phyloP scores from a whole-genome alignment of 2,329 filamentous ascomycete genomes.

The Penicillium digitatum region DNA sequence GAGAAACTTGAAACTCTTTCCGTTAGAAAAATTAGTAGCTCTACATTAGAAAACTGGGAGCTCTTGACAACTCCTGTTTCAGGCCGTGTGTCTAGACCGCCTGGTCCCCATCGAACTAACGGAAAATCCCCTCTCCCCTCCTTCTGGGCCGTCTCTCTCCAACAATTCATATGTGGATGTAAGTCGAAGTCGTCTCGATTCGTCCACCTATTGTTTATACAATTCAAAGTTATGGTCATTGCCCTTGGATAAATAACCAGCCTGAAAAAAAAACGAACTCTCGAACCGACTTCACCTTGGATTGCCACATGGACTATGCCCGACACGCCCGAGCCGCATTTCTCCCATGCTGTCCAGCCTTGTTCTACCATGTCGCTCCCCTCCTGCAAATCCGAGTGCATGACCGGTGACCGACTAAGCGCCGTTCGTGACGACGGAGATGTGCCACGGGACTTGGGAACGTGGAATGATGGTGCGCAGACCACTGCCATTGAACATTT shows the following conservation, averaged over 20 bases:
- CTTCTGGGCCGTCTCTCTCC: slow-evolving; percentile 6
- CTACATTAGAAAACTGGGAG: background rate
- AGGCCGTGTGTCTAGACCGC: slow-evolving; percentile 33
- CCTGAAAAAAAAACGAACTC: slow-evolving; percentile 2
- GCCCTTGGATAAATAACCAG: background rate
- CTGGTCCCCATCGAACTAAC: slow-evolving; percentile 25
- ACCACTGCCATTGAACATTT: slow-evolving; percentile 59
- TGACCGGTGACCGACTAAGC: slow-evolving; percentile 21
- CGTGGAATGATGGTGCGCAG: slow-evolving; percentile 48
- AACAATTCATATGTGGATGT: slow-evolving; percentile 5
- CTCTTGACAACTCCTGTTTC: slow-evolving; percentile 16
- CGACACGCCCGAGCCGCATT: slow-evolving; percentile 33
- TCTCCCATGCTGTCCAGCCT: slow-evolving; percentile 26
- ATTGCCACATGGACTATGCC: slow-evolving; percentile 33
- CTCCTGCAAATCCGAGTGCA: slow-evolving; percentile 31
- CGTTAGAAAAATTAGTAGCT: background rate
- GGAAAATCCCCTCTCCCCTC: slow-evolving; percentile 26
- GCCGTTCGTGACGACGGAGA: slow-evolving; percentile 23
- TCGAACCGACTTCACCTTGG: slow-evolving; percentile 11
- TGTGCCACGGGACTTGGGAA: slow-evolving; percentile 21
- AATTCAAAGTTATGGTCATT: slow-evolving; percentile 11
- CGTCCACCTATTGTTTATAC: background rate
- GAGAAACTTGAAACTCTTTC: background rate
- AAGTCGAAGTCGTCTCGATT: slow-evolving; percentile 4
- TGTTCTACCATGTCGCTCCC: slow-evolving; percentile 28